A percentile compares a stretch with the other conserved stretches of the same genome.
Evolutionary conservation across 495 filamentous ascomycete genomes (phyloP).

Genomic region (Penicillium flavigenum): DNA sequence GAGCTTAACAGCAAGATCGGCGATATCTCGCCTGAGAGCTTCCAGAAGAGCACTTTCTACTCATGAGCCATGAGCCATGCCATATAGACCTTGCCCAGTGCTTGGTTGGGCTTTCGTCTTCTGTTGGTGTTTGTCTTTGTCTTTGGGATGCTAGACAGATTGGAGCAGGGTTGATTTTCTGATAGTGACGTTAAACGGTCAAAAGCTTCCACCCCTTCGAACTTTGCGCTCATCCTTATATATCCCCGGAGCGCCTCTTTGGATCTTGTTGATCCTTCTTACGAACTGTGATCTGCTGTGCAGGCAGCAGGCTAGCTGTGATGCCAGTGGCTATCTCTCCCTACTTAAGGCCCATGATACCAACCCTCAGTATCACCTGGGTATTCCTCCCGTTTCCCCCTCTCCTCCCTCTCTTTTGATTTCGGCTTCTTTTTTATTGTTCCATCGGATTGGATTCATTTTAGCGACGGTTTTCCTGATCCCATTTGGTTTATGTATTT

Average conservation of each 20-base stretch:
- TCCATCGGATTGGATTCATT: conserved; percentile 18
- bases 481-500: conserved; percentile 16
- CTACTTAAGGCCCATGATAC: background rate
- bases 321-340: background rate
- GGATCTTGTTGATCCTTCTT: background rate
- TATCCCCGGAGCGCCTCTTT: conserved; percentile 3
- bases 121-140: background rate
- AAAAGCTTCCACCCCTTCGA: conserved; percentile 14
- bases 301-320: background rate
- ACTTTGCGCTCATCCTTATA: conserved; percentile 8
- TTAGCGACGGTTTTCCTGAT: conserved; percentile 22
- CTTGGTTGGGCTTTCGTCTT: background rate
- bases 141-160: conserved; percentile 4
- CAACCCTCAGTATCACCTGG: background rate
- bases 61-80: conserved; percentile 27
- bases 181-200: background rate
- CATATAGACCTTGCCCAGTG: conserved; percentile 3
- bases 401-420: conserved; percentile 5
- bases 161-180: background rate
- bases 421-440: conserved; percentile 2
- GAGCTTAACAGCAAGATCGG: conserved; percentile 50
- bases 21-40: conserved; percentile 77
- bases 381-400: conserved; percentile 1
- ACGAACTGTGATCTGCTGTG: background rate
- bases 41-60: conserved; percentile 88